Base-by-base conservation (phyloP, 805 yeast genomes). In the Pichia kluyveri region DNA sequence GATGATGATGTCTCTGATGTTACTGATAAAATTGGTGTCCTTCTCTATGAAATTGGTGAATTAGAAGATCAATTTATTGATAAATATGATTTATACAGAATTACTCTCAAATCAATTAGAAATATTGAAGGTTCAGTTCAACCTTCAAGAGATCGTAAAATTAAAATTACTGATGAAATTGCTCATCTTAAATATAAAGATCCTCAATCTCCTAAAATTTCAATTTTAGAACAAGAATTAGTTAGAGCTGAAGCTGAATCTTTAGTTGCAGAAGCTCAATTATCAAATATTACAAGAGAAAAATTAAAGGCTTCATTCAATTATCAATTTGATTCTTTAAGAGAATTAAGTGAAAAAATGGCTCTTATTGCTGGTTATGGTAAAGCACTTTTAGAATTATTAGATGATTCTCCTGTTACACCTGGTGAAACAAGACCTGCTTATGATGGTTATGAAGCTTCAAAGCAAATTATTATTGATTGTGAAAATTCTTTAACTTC, bases 361-460 rank as follows among this genome's bases (percentile, higher is more conserved):
- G 91, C 93, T 48, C 73, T 86, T 60, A 83, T 87, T 68, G 91
- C 95, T 46, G 91, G 93, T 52, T 85, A 86, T 72, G 95, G 95
- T 70, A 85, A 85, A 71, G 93, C 91, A 31, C 69, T 86, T 50
- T 73, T 86, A 62, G 91, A 85, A 70, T 75, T 86, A 63, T 74
- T 86, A 63, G 95, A 86, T 62, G 93, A 85, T 61, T 71, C 87
- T 53, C 86, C 93, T 53, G 91, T 86, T 45, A 84, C 91, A 51
- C 95, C 95, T 51, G 95, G 95, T 74, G 95, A 86, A 72, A 84
- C 91, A 43, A 83, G 93, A 79, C 84, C 90, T 39, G 83, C 90
- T 50, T 85, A 85, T 66, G 95, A 85, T 60, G 95, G 95, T 57
- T 85, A 84, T 66, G 93, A 85, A 67, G 89, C 91, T 42, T 83